These are phyloP conservation scores for Solanum rostratum DNA, from an alignment of 257 asterid species.

Conservation along the genomic window DNA sequence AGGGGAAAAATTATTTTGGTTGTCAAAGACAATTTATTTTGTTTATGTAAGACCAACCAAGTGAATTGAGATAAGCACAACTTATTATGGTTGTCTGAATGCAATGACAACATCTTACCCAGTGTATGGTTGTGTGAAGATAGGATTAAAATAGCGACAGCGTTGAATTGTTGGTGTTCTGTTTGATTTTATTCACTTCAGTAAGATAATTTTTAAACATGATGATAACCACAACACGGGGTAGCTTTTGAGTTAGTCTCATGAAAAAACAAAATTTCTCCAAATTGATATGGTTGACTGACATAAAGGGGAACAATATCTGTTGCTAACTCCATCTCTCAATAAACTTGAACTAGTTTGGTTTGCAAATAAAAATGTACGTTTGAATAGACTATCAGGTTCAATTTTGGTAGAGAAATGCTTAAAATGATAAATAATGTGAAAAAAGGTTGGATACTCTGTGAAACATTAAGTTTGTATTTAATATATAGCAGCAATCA, in stretches of 20 bases:
- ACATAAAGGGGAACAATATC: background rate
- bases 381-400: background rate
- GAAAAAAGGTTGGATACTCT: background rate
- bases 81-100: background rate
- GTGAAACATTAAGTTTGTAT: background rate
- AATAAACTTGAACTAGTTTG: no score
- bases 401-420: background rate
- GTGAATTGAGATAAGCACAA: background rate
- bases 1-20: background rate
- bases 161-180: background rate
- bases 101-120: no score
- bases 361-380: no score
- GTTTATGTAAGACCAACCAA: background rate
- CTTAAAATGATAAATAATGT: background rate
- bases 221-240: background rate
- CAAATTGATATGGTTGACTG: background rate
- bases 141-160: background rate
- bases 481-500: background rate
- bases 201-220: background rate
- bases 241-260: background rate
- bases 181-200: background rate
- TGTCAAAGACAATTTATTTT: background rate
- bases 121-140: background rate
- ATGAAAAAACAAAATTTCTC: background rate
- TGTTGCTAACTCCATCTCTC: no score